Evolutionary conservation across 176 grass and related monocot species (phyloP), one percentile per base, ranked within the genome.

Genomic region (Juncus inflexus): DNA sequence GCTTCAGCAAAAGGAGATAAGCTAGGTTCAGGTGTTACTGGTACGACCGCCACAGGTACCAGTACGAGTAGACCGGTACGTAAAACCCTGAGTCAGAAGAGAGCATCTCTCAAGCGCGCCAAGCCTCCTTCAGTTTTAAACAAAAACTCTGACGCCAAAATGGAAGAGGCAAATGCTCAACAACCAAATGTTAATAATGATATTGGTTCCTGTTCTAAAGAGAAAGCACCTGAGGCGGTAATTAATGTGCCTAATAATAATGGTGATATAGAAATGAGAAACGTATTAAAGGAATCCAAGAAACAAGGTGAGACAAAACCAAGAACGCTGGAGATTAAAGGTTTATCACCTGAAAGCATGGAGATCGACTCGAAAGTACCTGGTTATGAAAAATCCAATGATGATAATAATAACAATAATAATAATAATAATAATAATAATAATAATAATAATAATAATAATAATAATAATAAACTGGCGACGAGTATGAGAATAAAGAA

Each of bases 51-150:
- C 9, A 59, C 38, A 37, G 37, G 43, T 54, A 36, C 4, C 52
- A 16, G 41, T 83, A 74, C 13, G 53, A 81, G 55, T 60, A 55
- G n/a, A 9, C 52, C 50, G 40, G 36, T 55, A 79, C 57, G 52
- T 16, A 79, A 78, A 58, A 28, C 73, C 10, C 40, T 79, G 38
- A 82, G 16, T 64, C 58, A 40, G 28, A 70, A 73, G 82, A 87
- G 62, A 71, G 67, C 55, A 14, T 77, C 83, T 58, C 70, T 85
- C 37, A 83, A 84, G 70, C 52, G 58, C 83, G 63, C 52, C 73
- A 85, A 58, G 54, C 51, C 76, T 86, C 40, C 63, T 76, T 78
- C 67, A 42, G 42, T 77, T 51, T 63, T 55, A 38, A 70, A 82
- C 50, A 66, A 75, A 66, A 39, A 56, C 45, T 50, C 42, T 45